Conservation (phyloP, 2,329 filamentous ascomycete species). For the Fusarium veterinarium region DNA sequence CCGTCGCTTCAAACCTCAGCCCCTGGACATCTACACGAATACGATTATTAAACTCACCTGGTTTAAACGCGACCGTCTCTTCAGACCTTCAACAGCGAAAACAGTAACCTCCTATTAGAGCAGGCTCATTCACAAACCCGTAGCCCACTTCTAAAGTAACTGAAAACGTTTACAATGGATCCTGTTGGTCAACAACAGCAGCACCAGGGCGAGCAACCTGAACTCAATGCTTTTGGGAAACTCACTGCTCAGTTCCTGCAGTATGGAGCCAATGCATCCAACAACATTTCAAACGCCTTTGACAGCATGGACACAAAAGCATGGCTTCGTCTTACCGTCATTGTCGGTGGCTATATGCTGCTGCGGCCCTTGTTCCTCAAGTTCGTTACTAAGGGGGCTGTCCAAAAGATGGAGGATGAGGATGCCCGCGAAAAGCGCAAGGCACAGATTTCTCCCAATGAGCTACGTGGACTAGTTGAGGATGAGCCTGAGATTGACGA, state of each 20-base stretch:
- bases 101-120: background rate
- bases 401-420: constrained; percentile 72
- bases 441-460: constrained; percentile 72
- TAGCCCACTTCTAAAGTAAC: background rate
- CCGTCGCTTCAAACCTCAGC: background rate
- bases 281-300: constrained; percentile 63
- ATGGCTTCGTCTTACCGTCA: constrained; percentile 76
- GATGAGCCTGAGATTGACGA: constrained; percentile 64
- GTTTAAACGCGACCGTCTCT: background rate
- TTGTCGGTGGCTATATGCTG: constrained; percentile 79
- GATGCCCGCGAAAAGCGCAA: constrained; percentile 64
- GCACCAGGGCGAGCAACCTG: constrained; percentile 40
- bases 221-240: constrained; percentile 51
- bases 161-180: constrained; percentile 33
- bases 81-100: background rate
- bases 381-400: constrained; percentile 70
- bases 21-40: background rate
- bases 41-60: background rate
- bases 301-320: constrained; percentile 62
- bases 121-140: background rate
- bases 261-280: constrained; percentile 54
- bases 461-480: constrained; percentile 68
- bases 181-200: constrained; percentile 44
- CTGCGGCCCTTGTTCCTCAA: constrained; percentile 80
- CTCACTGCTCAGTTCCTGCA: constrained; percentile 48